Base-by-base conservation (phyloP, 352 stramenopile genomes). In the Pythium pyrilobum region DNA sequence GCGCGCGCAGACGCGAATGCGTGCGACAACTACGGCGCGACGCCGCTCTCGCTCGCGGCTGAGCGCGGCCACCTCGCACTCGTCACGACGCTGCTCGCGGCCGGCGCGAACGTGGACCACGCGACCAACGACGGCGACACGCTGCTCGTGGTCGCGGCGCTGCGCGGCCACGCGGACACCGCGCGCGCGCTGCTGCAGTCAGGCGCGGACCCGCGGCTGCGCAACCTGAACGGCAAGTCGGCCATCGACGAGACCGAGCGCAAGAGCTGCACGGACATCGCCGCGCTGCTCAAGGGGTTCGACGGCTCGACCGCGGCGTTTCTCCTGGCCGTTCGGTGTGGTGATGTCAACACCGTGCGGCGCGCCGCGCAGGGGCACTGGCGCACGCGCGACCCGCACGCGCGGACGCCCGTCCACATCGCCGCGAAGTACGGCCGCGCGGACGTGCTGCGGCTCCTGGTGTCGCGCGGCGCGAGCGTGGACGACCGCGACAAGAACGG, bases 371-470 rank as follows among this genome's bases (percentile, higher is more conserved):
- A 32, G 2, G 24, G 37, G 9, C 40, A 42, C 12, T 44, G 56
- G 36, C 50, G 31, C 9, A 49, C 52, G 12, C 68, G 70, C 36
- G 55, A 72, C 6, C 48, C 49, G 0, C 56, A 64, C n/a, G 38
- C 44, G 24, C 73, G 66, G 16, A 73, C 69, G 15, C 52, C 59
- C 4, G 36, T 81, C 20, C 72, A 81, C 23, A 21, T 75, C n/a
- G 69, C 72, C 2, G 69, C 72, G 2, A 73, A 74, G 27, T 64
- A 60, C 23, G 69, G 69, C 4, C 36, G 28, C 1, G 33, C 77
- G 1, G 53, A 62, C 12, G 41, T 58, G 4, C 51, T 74, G 1
- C 44, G 65, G 40, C 37, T 71, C 23, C 31, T 75, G 5, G 38
- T 70, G 16, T 56, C 48, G 16, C 23, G 48, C 11, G 56, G 61